These are phyloP conservation scores for Oryza meridionalis DNA, from an alignment of 176 grass and related monocot genomes.

Conservation along the genomic window DNA sequence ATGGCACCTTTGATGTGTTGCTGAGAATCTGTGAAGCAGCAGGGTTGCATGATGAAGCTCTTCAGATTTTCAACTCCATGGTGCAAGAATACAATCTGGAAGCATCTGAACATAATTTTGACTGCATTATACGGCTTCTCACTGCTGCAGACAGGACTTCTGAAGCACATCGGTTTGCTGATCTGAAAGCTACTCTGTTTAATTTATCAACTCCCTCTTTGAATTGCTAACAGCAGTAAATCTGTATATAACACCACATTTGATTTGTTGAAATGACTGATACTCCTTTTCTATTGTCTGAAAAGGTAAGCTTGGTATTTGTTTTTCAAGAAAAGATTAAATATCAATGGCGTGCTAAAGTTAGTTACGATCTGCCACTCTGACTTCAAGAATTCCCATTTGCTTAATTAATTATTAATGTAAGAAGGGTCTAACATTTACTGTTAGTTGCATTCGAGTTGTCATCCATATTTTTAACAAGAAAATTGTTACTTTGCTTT, in stretches of 20 bases:
- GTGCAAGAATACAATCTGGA: conserved; percentile 69
- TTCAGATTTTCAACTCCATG: conserved; percentile 71
- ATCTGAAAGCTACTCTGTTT: conserved; percentile 64
- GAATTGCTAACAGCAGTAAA: conserved; percentile 31
- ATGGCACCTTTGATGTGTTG: conserved; percentile 67
- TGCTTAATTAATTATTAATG: background rate
- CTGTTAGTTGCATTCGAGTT: too few relatives aligned
- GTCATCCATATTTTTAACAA: too few relatives aligned
- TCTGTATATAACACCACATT: conserved; percentile 33
- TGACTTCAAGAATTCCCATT: background rate
- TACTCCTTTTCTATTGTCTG: background rate
- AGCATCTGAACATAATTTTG: conserved; percentile 78
- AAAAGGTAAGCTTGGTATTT: background rate
- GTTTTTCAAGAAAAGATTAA: background rate
- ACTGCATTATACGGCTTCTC: conserved; percentile 72
- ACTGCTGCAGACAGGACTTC: conserved; percentile 47
- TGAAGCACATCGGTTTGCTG: conserved; percentile 74
- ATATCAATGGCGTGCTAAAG: background rate
- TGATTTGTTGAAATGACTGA: conserved; percentile 14
- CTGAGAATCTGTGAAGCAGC: conserved; percentile 65
- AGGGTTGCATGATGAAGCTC: conserved; percentile 55
- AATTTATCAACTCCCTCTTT: conserved; percentile 32
- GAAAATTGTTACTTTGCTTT: background rate
- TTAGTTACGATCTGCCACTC: background rate
- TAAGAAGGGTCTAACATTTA: background rate